Evolutionary conservation across 2,329 filamentous ascomycete species (phyloP), one percentile per base, ranked within the genome.

Genomic region (Capronia coronata): DNA sequence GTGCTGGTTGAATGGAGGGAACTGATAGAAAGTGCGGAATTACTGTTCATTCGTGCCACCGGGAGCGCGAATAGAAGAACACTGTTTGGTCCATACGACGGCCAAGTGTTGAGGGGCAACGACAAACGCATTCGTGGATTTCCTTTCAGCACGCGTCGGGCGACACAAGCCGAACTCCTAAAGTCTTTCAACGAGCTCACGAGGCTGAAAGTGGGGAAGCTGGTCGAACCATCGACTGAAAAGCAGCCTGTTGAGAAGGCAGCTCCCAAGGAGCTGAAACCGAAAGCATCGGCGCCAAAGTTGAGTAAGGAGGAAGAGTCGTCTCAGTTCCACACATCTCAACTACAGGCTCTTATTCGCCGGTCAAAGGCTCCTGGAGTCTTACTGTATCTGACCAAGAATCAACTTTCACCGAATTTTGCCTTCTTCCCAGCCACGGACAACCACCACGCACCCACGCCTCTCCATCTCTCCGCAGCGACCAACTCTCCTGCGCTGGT

Each of bases 151-250:
- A 98, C 93, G 7, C 79, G 89, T 10, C 77, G 93, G 49, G 88
- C 93, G 0, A 98, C 93, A 0, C 90, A 97, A 63, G 87, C 85
- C 41, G 93, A 98, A 67, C 80, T 98, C 0, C 93, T 97, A 85
- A 81, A 91, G 32, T 86, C 86, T 1, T 98, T 96, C 62, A 86
- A 94, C 55, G 93, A 98, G 70, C 76, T 98, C 25, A 98, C 93
- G 0, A 77, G 93, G 13, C 77, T 96, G 13, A 96, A 98, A 67
- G 77, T 95, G 40, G 82, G 80, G 42, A 84, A 86, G 54, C 78
- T 97, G 32, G 49, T 55, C 19, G 51, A 70, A 21, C 59, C 67
- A 25, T 43, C 65, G 1, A 56, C 67, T 9, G 73, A 75, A 49
- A 55, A 55, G 14, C 11, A 30, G 22, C 38, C 43, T 8, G 22